A percentile compares a stretch with the other conserved stretches of the same genome.
phyloP scores from a whole-genome alignment of 176 grass and related monocot species.

The Areca catechu region DNA sequence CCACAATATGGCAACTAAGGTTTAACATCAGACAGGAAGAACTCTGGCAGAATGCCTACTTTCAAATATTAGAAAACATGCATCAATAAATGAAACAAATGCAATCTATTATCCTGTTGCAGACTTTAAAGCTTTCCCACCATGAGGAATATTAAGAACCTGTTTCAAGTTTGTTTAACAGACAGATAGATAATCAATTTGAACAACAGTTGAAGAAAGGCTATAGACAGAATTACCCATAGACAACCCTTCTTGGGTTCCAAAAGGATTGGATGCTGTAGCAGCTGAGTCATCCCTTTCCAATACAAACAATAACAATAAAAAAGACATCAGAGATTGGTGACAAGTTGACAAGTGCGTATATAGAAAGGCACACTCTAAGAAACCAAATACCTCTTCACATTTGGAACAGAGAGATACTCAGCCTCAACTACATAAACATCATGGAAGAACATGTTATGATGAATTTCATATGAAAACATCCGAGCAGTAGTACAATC shows the following conservation, averaged over 20 bases:
- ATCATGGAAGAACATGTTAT: neutral
- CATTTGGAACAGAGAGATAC: slow-evolving; percentile 53
- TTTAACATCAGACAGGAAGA: too few species aligned
- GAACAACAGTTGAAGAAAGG: neutral
- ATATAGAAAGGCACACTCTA: too few species aligned
- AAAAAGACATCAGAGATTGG: too few species aligned
- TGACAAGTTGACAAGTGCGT: too few species aligned
- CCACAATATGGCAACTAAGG: neutral
- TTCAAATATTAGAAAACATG: too few species aligned
- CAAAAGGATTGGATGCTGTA: slow-evolving; percentile 46
- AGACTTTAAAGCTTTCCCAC: too few species aligned
- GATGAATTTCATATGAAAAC: neutral
- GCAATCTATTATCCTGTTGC: too few species aligned
- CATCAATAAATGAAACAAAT: too few species aligned
- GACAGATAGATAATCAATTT: neutral
- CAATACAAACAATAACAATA: neutral
- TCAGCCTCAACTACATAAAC: slow-evolving; percentile 67
- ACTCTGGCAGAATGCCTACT: too few species aligned
- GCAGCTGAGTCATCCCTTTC: slow-evolving; percentile 40
- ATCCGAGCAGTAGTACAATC: neutral
- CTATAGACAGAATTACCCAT: slow-evolving; percentile 18
- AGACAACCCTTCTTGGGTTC: slow-evolving; percentile 34
- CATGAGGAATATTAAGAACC: too few species aligned
- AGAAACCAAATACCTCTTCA: slow-evolving; percentile 40
- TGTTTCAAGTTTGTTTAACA: neutral